Percentiles rank a stretch among this genome's conserved stretches.
These are phyloP conservation scores for Phytophthora litchii DNA, from an alignment of 352 stramenopile genomes.

Conservation along the genomic window DNA sequence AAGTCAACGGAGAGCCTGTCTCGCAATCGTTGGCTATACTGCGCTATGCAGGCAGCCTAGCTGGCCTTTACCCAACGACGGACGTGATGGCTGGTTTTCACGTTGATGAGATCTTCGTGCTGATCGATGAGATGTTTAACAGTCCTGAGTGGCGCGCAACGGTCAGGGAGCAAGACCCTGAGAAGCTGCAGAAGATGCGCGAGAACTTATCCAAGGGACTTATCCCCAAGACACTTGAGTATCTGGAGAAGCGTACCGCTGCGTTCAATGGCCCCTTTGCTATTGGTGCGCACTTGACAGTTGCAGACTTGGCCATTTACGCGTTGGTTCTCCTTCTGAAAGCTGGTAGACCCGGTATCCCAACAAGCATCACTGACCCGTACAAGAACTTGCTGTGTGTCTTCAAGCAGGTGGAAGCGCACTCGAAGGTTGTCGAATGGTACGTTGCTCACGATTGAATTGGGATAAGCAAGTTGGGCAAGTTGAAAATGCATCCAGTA, in stretches of 20 bases:
- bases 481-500: too few relatives aligned
- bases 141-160: conserved; percentile 12
- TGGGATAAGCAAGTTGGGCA: not conserved
- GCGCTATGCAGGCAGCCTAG: conserved; percentile 59
- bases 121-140: conserved; percentile 48
- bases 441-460: conserved; percentile 11
- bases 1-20: conserved; percentile 51
- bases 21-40: conserved; percentile 57
- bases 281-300: conserved; percentile 31
- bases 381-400: conserved; percentile 36
- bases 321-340: conserved; percentile 31
- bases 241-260: conserved; percentile 43
- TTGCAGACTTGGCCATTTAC: conserved; percentile 57
- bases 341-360: conserved; percentile 31
- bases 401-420: conserved; percentile 30
- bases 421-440: conserved; percentile 48
- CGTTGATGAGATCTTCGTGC: conserved; percentile 47
- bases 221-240: conserved; percentile 38
- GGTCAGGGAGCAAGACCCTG: conserved; percentile 16
- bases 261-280: conserved; percentile 32
- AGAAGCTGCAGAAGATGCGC: conserved; percentile 44
- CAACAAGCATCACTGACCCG: conserved; percentile 29
- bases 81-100: conserved; percentile 31
- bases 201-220: conserved; percentile 33
- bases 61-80: conserved; percentile 45